Evolutionary conservation across 495 filamentous ascomycete species (phyloP).

Genomic region (Penicillium egyptiacum): DNA sequence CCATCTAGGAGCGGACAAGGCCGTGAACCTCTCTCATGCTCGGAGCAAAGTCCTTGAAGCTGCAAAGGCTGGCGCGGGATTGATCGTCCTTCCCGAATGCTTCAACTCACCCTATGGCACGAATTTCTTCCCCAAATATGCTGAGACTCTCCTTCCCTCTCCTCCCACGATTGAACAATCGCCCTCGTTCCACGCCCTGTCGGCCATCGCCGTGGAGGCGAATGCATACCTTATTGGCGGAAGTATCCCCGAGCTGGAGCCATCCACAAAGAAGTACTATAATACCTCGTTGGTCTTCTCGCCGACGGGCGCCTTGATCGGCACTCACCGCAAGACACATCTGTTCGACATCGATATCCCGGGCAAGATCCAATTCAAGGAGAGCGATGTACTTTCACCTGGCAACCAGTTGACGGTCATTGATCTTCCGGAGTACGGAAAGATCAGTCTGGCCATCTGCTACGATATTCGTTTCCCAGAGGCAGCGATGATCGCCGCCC

Average conservation of each 20-base stretch:
- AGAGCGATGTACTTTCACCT: slow-evolving; percentile 82
- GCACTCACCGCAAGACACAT: slow-evolving; percentile 89
- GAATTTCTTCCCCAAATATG: slow-evolving; percentile 86
- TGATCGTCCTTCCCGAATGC: slow-evolving; percentile 72
- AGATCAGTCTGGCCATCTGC: slow-evolving; percentile 85
- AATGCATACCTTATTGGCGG: slow-evolving; percentile 82
- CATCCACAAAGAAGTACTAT: slow-evolving; percentile 71
- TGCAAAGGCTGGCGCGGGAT: slow-evolving; percentile 64
- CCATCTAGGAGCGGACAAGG: slow-evolving; percentile 70
- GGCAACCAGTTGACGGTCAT: slow-evolving; percentile 80
- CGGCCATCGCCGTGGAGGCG: slow-evolving; percentile 72
- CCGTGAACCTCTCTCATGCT: slow-evolving; percentile 77
- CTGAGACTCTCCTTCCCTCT: slow-evolving; percentile 79
- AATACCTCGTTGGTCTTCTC: slow-evolving; percentile 87
- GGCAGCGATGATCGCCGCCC: slow-evolving; percentile 84
- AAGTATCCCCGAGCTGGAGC: slow-evolving; percentile 81
- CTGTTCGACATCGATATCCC: slow-evolving; percentile 99
- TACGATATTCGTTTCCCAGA: slow-evolving; percentile 98
- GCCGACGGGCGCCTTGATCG: slow-evolving; percentile 73
- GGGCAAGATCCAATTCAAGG: slow-evolving; percentile 85
- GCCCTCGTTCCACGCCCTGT: slow-evolving; percentile 83
- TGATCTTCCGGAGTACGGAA: slow-evolving; percentile 82
- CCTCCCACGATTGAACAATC: slow-evolving; percentile 68
- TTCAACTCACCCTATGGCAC: slow-evolving; percentile 98
- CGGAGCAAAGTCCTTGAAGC: slow-evolving; percentile 82